phyloP scores from a whole-genome alignment of 2,329 filamentous ascomycete genomes.

The Sporothrix euskadiensis region DNA sequence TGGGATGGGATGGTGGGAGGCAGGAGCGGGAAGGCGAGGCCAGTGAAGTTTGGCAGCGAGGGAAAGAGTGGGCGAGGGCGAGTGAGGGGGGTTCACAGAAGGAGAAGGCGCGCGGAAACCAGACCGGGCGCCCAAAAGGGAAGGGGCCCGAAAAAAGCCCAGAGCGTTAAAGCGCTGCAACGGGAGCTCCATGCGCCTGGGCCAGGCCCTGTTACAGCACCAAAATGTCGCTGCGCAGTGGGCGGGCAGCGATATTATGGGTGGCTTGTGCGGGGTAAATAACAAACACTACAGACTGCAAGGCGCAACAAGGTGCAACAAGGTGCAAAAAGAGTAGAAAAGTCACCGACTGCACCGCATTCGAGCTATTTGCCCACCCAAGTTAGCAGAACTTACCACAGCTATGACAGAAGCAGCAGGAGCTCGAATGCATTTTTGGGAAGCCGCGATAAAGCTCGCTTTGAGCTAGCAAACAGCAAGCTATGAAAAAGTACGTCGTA shows the following conservation, averaged over 20 bases:
- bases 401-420: background rate
- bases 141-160: background rate
- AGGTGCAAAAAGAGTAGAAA: background rate
- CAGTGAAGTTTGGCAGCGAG: background rate
- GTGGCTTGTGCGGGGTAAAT: constrained; percentile 19
- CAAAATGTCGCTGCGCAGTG: background rate
- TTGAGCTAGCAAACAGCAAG: background rate
- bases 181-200: background rate
- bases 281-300: background rate
- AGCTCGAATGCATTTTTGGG: too few species aligned
- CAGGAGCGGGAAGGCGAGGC: constrained; percentile 5
- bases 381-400: background rate
- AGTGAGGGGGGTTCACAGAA: background rate
- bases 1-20: background rate
- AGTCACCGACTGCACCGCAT: background rate
- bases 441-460: too few species aligned
- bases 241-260: background rate
- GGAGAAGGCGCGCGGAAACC: background rate
- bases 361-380: constrained; percentile 1
- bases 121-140: constrained; percentile 13
- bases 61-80: background rate
- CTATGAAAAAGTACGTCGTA: background rate
- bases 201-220: background rate
- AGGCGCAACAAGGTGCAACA: background rate
- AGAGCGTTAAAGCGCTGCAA: background rate